Percentiles rank a stretch among this genome's conserved stretches.
Evolutionary conservation across 2,329 filamentous ascomycete genomes (phyloP).

Genomic region (Kalmusia sp.): DNA sequence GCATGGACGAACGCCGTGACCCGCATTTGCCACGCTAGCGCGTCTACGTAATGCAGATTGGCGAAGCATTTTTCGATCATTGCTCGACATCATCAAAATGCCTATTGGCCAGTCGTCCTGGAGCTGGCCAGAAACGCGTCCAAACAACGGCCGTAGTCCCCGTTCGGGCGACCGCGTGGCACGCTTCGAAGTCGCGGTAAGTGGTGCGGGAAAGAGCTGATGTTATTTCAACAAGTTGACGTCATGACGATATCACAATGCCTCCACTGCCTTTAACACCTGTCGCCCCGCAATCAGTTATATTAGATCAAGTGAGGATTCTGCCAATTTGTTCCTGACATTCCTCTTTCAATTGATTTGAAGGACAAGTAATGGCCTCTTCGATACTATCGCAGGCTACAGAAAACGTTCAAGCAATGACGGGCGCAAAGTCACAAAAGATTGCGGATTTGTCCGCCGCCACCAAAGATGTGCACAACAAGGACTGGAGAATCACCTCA

Average conservation of each 20-base stretch:
- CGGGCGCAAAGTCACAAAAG: constrained; percentile 58
- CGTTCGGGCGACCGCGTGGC: constrained; percentile 10
- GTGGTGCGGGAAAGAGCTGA: constrained; percentile 14
- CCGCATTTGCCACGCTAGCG: constrained; percentile 23
- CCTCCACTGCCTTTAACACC: neutral
- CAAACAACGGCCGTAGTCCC: constrained; percentile 2
- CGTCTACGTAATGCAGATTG: constrained; percentile 24
- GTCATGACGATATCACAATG: constrained; percentile 12
- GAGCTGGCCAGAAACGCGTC: neutral
- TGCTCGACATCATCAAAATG: constrained; percentile 14
- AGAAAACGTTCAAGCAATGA: constrained; percentile 43
- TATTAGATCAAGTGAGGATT: neutral
- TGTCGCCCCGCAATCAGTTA: neutral
- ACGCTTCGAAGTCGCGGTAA: constrained; percentile 22
- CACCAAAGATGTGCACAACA: constrained; percentile 64
- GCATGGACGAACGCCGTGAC: constrained; percentile 27
- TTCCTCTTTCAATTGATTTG: constrained; percentile 12
- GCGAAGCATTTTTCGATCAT: constrained; percentile 13
- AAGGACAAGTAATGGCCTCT: constrained; percentile 35
- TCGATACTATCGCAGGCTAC: constrained; percentile 34
- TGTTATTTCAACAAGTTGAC: constrained; percentile 8
- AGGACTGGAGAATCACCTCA: constrained; percentile 69
- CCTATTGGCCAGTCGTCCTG: constrained; percentile 13
- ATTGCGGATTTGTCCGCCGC: constrained; percentile 65
- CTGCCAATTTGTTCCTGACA: constrained; percentile 8